These are phyloP conservation scores for Fibroporia radiculosa DNA, from an alignment of 768 basidiomycete species.

Conservation along the genomic window DNA sequence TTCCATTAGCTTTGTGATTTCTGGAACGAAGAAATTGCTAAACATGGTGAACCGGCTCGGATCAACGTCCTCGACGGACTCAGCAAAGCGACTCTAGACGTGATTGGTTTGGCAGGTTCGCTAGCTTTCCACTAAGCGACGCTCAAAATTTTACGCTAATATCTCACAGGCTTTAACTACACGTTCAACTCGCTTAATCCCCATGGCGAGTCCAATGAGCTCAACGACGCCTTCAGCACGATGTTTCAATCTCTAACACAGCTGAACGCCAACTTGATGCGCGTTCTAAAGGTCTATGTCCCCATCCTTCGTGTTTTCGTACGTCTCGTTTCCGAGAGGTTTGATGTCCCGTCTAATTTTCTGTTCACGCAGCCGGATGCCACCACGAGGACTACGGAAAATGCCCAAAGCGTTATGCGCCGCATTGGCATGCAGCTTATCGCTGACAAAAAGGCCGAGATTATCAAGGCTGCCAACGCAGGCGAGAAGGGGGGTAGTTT, in stretches of 20 bases:
- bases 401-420: slow-evolving; percentile 14
- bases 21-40: slow-evolving; percentile 21
- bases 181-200: slow-evolving; percentile 24
- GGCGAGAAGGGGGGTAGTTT: slow-evolving; percentile 1
- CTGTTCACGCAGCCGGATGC: slow-evolving; percentile 10
- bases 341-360: too few relatives aligned
- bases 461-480: not conserved
- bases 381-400: not conserved
- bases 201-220: slow-evolving; percentile 20
- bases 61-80: slow-evolving; percentile 29
- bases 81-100: slow-evolving; percentile 13
- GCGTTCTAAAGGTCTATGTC: slow-evolving; percentile 7
- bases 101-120: slow-evolving; percentile 6
- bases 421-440: slow-evolving; percentile 22
- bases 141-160: not conserved
- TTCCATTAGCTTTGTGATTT: slow-evolving; percentile 6
- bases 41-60: slow-evolving; percentile 11
- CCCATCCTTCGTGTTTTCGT: slow-evolving; percentile 19
- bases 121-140: not conserved
- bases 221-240: slow-evolving; percentile 21
- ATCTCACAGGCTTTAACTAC: slow-evolving; percentile 25
- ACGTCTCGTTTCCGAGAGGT: not conserved
- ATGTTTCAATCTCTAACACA: slow-evolving; percentile 14
- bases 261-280: not conserved
- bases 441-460: slow-evolving; percentile 24